Evolutionary conservation across 805 yeast genomes (phyloP), one percentile per base, ranked within the genome.

Genomic region (Monosporozyma yasuniensis): DNA sequence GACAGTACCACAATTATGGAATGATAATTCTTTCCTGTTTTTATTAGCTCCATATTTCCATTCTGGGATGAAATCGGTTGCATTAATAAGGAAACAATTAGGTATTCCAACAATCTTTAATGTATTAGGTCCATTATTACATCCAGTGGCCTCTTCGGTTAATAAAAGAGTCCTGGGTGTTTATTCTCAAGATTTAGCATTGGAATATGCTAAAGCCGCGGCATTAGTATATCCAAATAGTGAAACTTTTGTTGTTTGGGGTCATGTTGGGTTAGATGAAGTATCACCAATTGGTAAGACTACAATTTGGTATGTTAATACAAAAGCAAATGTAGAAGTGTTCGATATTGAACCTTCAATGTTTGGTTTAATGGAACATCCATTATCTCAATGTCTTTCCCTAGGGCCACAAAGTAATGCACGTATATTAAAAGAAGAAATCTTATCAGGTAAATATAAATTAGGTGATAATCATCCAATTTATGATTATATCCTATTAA

Each of bases 101-200:
- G 96, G 96, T 0, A 77, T 91, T 10, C 98, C 98, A 2, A 84
- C 98, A 1, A 87, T 93, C 22, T 93, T 93, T 76, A 93, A 93
- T 66, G 82, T 93, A 11, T 70, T 93, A 52, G 99, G 99, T 0
- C 99, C 99, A 1, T 70, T 93, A 52, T 72, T 93, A 54, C 95
- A 93, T 71, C 99, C 99, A 3, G 87, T 87, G 8, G 89, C 89
- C 1, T 66, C 80, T 41, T 28, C 21, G 5, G 70, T 80, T 21
- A 76, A 77, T 53, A 85, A 93, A 4, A 76, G 98, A 55, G 81
- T 93, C 14, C 73, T 93, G 43, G 99, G 99, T 42, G 99, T 93
- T 1, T 88, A 86, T 67, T 74, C 88, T 18, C 85, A 85, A 56
- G 70, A 70, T 7, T 68, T 93, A 54, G 99, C 98, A 4, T 79